These are phyloP conservation scores for Coemansia sp. DNA, from an alignment of 192 early-diverging fungal species.

Conservation along the genomic window DNA sequence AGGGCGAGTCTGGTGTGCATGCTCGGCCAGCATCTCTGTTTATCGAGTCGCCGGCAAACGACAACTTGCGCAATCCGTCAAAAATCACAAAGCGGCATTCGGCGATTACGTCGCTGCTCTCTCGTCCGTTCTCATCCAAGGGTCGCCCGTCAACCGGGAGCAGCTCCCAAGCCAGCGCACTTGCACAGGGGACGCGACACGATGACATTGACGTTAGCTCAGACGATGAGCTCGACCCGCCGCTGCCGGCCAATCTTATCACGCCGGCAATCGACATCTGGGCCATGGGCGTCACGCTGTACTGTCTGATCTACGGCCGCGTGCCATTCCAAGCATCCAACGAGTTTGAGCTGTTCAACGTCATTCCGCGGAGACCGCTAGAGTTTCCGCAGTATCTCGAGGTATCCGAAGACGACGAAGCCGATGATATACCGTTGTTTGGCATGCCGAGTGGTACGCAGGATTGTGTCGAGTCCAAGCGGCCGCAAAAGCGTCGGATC, in stretches of 20 bases:
- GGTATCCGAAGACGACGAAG: conserved; percentile 10
- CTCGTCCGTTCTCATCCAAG: conserved; percentile 45
- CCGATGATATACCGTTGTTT: conserved; percentile 7
- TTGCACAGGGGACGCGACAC: conserved; percentile 4
- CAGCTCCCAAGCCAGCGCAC: conserved; percentile 16
- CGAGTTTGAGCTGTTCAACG: conserved; percentile 94
- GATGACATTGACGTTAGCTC: conserved; percentile 13
- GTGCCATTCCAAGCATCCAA: conserved; percentile 93
- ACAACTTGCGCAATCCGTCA: conserved; percentile 3
- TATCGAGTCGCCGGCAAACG: conserved; percentile 16
- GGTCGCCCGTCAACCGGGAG: conserved; percentile 20
- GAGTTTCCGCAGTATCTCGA: conserved; percentile 54
- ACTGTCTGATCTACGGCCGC: conserved; percentile 87
- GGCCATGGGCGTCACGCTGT: conserved; percentile 96
- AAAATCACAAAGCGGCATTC: conserved; percentile 48
- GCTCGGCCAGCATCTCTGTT: conserved; percentile 34
- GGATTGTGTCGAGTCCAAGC: not conserved
- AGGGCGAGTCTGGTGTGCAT: not conserved
- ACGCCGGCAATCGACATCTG: conserved; percentile 94
- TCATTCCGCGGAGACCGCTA: conserved; percentile 75
- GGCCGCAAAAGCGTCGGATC: conserved; percentile 7
- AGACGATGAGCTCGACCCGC: conserved; percentile 22
- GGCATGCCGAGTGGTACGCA: conserved; percentile 18
- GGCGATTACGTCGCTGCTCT: conserved; percentile 39
- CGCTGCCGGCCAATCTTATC: conserved; percentile 57